These are phyloP conservation scores for Ganoderma lucidum DNA, from an alignment of 1,284 basidiomycete genomes.

Conservation along the genomic window DNA sequence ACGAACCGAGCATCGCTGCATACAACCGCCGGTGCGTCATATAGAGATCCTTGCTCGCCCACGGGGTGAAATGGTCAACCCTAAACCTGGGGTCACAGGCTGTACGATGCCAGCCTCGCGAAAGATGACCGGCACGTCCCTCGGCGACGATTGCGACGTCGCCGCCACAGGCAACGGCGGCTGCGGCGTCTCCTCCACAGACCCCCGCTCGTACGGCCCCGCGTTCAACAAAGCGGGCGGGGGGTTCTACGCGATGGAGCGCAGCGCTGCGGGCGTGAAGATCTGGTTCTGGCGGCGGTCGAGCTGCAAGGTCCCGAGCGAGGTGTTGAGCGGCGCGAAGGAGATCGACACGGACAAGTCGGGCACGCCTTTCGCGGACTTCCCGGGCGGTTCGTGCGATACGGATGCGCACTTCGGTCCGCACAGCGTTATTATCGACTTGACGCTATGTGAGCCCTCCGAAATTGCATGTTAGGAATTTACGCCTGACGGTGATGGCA, in stretches of 20 bases:
- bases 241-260: constrained; percentile 59
- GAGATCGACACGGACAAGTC: constrained; percentile 56
- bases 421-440: constrained; percentile 65
- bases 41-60: neutral
- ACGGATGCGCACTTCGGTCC: constrained; percentile 56
- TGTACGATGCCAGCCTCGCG: no score
- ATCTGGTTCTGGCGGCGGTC: constrained; percentile 67
- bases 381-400: constrained; percentile 57
- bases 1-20: constrained; percentile 72
- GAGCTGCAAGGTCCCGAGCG: constrained; percentile 50
- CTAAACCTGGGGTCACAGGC: no score
- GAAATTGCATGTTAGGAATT: no score
- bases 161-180: no score
- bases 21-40: constrained; percentile 52
- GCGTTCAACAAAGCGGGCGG: constrained; percentile 64
- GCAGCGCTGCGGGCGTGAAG: constrained; percentile 56
- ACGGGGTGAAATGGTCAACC: no score
- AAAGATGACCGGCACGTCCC: no score
- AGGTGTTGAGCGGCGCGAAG: constrained; percentile 51
- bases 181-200: constrained; percentile 55
- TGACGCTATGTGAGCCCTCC: constrained; percentile 38
- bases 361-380: constrained; percentile 57
- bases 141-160: no score
- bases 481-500: constrained; percentile 1
- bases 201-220: constrained; percentile 56